Evolutionary conservation across 495 filamentous ascomycete species (phyloP), one percentile per base, ranked within the genome.

Genomic region (Penicillium steckii): DNA sequence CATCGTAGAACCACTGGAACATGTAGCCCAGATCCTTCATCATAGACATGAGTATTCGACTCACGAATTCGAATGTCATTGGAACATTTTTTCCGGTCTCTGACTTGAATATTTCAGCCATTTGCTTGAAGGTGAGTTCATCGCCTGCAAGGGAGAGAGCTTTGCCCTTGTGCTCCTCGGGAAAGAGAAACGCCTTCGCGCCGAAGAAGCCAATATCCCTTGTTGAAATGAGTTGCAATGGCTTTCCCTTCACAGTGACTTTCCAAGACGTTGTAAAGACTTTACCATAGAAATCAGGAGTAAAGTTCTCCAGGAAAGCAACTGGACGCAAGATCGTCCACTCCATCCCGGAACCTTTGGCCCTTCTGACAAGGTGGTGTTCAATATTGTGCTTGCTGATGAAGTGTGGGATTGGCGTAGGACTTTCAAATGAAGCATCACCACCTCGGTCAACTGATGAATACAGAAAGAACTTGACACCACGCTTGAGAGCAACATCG

Each of bases 391-490:
- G 79, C 70, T 89, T 89, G 61, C 59, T 67, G 46, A 66, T 55
- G 60, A 88, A 89, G 62, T 88, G 85, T 46, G 78, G 75, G 44
- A 87, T 68, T 2, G 71, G 53, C 2, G 86, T 87, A 8, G 80
- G 75, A 50, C 76, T 83, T 8, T 68, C 56, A 60, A 71, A 75
- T 48, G 74, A 80, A 27, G 25, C 76, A 24, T 82, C 77, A 46
- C 85, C 85, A 46, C 84, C 84, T 15, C 85, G 81, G 50, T 88
- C 86, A 5, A 87, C 85, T 25, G 79, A 83, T n/a, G 69, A 72
- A 66, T 86, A 86, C 22, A 88, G 79, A 65, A 88, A 83, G 58
- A 80, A 76, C 38, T 71, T 67, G 44, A 88, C 80, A 8, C 76
- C 75, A 12, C 76, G 62, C 22, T 70, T 70, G 30, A 89, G 52